Conservation (phyloP, 2,329 filamentous ascomycete species). For the Macrophomina tecta region DNA sequence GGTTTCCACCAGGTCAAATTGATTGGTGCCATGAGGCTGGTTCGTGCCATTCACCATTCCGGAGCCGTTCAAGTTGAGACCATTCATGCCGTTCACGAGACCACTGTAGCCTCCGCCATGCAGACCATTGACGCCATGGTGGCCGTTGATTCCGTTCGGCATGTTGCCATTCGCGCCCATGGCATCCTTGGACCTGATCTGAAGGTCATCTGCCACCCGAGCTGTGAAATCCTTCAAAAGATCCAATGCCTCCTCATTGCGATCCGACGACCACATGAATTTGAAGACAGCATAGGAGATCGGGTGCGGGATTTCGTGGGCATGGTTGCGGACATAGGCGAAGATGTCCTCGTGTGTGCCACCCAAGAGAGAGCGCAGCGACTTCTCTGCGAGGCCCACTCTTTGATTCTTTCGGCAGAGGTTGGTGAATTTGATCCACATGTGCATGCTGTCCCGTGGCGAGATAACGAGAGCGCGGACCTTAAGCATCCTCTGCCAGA, state of each 20-base stretch:
- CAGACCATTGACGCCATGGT: conserved; percentile 54
- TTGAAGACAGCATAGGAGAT: conserved; percentile 97
- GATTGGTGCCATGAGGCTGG: conserved; percentile 35
- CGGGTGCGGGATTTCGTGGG: conserved; percentile 67
- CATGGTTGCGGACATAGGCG: conserved; percentile 42
- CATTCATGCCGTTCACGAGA: conserved; percentile 56
- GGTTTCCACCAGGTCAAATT: conserved; percentile 58
- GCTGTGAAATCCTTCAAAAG: conserved; percentile 68
- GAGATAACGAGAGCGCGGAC: conserved; percentile 90
- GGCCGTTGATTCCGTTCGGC: conserved; percentile 53
- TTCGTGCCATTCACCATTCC: conserved; percentile 39
- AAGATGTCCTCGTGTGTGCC: conserved; percentile 63
- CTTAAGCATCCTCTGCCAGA: conserved; percentile 98
- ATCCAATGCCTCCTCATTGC: conserved; percentile 53
- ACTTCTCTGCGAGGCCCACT: conserved; percentile 94
- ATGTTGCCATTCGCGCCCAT: conserved; percentile 45
- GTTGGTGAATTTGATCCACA: conserved; percentile 99
- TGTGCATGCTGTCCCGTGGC: conserved; percentile 92
- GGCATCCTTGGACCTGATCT: conserved; percentile 42
- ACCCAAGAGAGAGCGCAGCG: conserved; percentile 86
- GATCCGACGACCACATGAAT: conserved; percentile 82
- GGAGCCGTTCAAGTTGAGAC: conserved; percentile 47
- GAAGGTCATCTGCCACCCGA: conserved; percentile 65
- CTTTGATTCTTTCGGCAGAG: conserved; percentile 95
- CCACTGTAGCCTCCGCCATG: conserved; percentile 44